These are phyloP conservation scores for Heteromeles arbutifolia DNA, from an alignment of 306 rosid species.

Conservation along the genomic window DNA sequence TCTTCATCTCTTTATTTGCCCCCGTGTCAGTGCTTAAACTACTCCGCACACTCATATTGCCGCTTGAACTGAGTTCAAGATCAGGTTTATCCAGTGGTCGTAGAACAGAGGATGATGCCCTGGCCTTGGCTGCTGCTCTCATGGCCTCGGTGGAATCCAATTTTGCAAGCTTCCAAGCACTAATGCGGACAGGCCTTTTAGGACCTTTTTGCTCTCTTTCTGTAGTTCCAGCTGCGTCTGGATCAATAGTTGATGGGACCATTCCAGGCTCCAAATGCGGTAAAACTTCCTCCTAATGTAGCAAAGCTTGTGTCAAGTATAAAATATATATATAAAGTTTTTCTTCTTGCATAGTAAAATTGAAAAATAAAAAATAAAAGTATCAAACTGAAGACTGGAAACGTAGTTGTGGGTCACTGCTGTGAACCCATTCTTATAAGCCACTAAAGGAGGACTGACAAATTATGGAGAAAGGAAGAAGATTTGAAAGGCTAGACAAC, in stretches of 20 bases:
- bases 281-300: conserved; percentile 80
- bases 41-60: conserved; percentile 83
- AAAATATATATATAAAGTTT: not conserved
- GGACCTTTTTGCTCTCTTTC: conserved; percentile 67
- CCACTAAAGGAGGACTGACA: not conserved
- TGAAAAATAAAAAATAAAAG: not conserved
- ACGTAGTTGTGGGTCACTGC: not conserved
- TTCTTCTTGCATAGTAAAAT: not conserved
- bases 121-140: conserved; percentile 91
- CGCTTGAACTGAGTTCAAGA: conserved; percentile 74
- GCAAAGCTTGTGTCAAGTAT: conserved; percentile 18
- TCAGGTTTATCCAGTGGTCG: conserved; percentile 72
- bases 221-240: conserved; percentile 73
- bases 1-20: conserved; percentile 58
- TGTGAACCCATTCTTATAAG: not conserved
- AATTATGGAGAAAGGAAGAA: not conserved
- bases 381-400: not conserved
- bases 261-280: conserved; percentile 99
- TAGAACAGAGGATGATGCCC: conserved; percentile 95
- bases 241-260: conserved; percentile 94
- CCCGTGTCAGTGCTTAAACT: conserved; percentile 77
- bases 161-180: conserved; percentile 97
- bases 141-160: conserved; percentile 76
- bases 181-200: conserved; percentile 74
- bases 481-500: not conserved